Evolutionary conservation across 1,284 basidiomycete species (phyloP).

Genomic region (Cystobasidiaceae sp.): DNA sequence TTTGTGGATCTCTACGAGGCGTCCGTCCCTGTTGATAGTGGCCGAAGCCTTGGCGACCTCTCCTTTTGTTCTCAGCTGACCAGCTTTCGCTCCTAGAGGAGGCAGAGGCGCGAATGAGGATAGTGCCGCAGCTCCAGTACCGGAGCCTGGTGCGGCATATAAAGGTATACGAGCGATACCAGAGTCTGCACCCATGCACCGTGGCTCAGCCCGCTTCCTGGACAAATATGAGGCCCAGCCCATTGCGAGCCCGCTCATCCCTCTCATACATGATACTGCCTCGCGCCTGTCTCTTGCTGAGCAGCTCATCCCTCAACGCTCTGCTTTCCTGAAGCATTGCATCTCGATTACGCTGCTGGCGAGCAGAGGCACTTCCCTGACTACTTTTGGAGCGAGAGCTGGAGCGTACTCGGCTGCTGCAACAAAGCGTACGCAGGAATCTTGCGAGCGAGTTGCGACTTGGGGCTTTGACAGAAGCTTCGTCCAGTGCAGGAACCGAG

Average conservation of each 20-base stretch:
- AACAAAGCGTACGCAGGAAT: no score
- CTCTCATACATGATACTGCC: slow-evolving; percentile 7
- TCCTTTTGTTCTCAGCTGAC: not conserved
- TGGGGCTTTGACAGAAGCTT: no score
- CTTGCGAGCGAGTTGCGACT: no score
- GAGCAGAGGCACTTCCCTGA: no score
- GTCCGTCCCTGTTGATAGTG: not conserved
- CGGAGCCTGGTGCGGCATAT: slow-evolving; percentile 1
- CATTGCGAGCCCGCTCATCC: not conserved
- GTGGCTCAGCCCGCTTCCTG: not conserved
- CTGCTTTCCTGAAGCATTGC: no score
- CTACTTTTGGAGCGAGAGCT: no score
- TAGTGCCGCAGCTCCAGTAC: slow-evolving; percentile 3
- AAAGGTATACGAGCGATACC: slow-evolving; percentile 14
- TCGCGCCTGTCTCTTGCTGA: not conserved
- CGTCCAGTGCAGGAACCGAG: no score
- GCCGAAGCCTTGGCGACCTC: not conserved
- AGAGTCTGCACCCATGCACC: not conserved
- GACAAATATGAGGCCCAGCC: not conserved
- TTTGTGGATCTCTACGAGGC: not conserved
- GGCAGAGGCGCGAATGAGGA: slow-evolving; percentile 19
- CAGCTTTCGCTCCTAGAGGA: not conserved
- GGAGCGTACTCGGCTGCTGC: no score
- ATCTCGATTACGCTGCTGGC: not conserved
- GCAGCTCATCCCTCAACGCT: not conserved